A percentile compares a stretch with the other conserved stretches of the same genome.
Evolutionary conservation across 2,329 filamentous ascomycete species (phyloP).

Genomic region (Aspergillus sp.): DNA sequence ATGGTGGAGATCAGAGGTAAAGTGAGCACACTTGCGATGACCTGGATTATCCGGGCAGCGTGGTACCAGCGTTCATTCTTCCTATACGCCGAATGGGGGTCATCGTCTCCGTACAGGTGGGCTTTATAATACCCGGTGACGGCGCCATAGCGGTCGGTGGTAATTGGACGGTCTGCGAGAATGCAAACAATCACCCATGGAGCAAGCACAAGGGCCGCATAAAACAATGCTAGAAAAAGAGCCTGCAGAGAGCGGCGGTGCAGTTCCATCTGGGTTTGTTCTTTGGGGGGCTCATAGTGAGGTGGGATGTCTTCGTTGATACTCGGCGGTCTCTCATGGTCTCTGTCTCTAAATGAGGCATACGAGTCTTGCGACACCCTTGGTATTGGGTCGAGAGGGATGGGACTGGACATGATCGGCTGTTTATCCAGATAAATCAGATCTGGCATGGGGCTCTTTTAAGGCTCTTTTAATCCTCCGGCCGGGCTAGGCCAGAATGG

Average conservation of each 20-base stretch:
- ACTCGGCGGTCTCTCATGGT: background rate
- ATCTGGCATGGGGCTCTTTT: background rate
- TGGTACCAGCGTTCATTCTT: constrained; percentile 15
- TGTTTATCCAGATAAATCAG: background rate
- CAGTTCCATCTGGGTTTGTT: background rate
- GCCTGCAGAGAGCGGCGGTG: background rate
- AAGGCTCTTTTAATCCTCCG: too few relatives aligned
- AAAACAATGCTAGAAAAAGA: background rate
- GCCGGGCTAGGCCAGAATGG: too few relatives aligned
- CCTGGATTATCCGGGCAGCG: constrained; percentile 20
- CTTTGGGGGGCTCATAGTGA: background rate
- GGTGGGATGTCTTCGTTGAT: background rate
- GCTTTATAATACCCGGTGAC: background rate
- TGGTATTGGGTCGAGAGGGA: background rate
- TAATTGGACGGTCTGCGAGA: constrained; percentile 6
- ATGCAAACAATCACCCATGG: constrained; percentile 5
- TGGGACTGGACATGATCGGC: background rate
- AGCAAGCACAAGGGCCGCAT: constrained; percentile 5
- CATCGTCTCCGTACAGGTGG: background rate
- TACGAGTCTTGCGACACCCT: background rate
- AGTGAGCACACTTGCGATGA: constrained; percentile 19
- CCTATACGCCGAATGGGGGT: background rate
- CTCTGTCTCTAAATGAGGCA: background rate
- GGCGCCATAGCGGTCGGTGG: constrained; percentile 13
- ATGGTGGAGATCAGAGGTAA: constrained; percentile 24